Percentiles rank a stretch among this genome's conserved stretches.
Evolutionary conservation across 1,139 yeast genomes (phyloP).

Genomic region (Saccharomyces hybrid): DNA sequence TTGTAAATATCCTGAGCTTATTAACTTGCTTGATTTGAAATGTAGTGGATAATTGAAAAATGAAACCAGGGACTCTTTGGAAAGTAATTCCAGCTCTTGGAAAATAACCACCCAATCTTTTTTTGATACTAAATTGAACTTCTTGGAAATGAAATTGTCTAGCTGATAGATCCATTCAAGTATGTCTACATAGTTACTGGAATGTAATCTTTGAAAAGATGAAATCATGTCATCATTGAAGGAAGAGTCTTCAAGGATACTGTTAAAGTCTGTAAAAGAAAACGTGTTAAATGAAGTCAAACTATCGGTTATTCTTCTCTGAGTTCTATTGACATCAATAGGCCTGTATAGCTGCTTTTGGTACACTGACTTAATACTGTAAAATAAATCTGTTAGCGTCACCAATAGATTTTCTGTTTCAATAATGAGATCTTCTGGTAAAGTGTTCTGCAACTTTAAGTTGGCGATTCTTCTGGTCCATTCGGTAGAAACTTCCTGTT

Average conservation of each 20-base stretch:
- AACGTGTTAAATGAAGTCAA: constrained; percentile 14
- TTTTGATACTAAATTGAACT: constrained; percentile 52
- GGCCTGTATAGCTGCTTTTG: constrained; percentile 80
- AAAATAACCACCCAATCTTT: constrained; percentile 77
- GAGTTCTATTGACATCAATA: constrained; percentile 32
- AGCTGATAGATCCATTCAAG: constrained; percentile 46
- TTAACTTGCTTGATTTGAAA: constrained; percentile 12
- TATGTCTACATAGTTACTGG: constrained; percentile 26
- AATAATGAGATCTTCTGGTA: constrained; percentile 24
- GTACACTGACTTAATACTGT: constrained; percentile 64
- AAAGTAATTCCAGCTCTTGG: constrained; percentile 66
- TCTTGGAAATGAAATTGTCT: constrained; percentile 54
- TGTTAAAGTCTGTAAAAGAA: constrained; percentile 17
- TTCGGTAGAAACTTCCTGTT: constrained; percentile 54
- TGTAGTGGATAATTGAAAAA: constrained; percentile 46
- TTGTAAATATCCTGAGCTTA: constrained; percentile 22
- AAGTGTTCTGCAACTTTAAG: constrained; percentile 5
- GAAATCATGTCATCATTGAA: constrained; percentile 17
- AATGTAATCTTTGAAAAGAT: constrained; percentile 40
- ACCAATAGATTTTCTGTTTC: constrained; percentile 36
- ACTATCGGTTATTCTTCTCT: constrained; percentile 16
- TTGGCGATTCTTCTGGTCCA: constrained; percentile 48
- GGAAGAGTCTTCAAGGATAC: constrained; percentile 9
- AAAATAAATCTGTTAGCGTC: constrained; percentile 53
- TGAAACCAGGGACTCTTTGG: constrained; percentile 44